Conservation (phyloP, 2,329 filamentous ascomycete species). For the Calonectria fujianensis region DNA sequence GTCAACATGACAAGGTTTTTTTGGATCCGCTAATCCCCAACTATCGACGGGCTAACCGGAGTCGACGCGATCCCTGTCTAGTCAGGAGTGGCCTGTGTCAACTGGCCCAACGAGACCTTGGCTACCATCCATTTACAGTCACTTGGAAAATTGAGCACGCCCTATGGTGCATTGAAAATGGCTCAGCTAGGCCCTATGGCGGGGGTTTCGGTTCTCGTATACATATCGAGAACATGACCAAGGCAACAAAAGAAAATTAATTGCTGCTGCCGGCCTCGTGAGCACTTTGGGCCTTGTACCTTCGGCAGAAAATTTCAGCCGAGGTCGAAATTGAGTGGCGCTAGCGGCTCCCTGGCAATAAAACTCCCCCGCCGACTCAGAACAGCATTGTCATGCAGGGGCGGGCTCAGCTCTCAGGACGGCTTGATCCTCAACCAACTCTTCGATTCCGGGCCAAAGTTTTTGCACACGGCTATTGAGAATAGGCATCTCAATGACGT, state of each 20-base stretch:
- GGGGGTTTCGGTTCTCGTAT: no score
- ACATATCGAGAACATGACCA: not conserved
- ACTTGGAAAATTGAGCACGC: not conserved
- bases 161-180: not conserved
- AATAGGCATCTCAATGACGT: constrained; percentile 6
- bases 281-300: not conserved
- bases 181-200: not conserved
- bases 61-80: not conserved
- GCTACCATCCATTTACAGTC: not conserved
- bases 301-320: constrained; percentile 30
- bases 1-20: not conserved
- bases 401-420: not conserved
- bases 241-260: not conserved
- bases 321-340: constrained; percentile 23
- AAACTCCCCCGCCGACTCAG: not conserved
- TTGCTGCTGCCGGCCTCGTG: not conserved
- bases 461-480: constrained; percentile 30
- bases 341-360: constrained; percentile 16
- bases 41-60: not conserved
- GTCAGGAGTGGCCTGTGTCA: not conserved
- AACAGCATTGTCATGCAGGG: constrained; percentile 2
- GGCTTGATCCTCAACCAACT: not conserved
- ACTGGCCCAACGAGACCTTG: not conserved
- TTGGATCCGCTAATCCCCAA: not conserved
- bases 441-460: constrained; percentile 29